These are phyloP conservation scores for Neoboletus magnificus DNA, from an alignment of 768 basidiomycete species.

Conservation along the genomic window DNA sequence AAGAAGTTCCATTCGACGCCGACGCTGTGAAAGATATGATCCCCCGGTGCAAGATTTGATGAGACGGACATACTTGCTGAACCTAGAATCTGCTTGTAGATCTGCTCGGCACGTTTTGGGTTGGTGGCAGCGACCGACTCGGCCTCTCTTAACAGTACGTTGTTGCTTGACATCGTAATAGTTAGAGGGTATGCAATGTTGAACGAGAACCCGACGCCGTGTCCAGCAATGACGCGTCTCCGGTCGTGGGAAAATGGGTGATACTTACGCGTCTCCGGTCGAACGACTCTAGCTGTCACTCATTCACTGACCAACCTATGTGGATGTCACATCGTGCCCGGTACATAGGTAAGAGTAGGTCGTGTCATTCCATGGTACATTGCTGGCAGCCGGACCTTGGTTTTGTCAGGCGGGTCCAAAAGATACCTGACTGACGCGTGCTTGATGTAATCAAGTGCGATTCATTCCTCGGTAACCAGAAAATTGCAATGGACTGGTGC, in stretches of 20 bases:
- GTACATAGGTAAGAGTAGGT: no score
- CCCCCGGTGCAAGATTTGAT: background rate
- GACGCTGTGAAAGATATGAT: slow-evolving; percentile 20
- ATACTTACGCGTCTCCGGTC: no score
- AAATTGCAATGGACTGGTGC: no score
- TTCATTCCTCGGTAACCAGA: no score
- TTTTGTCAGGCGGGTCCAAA: no score
- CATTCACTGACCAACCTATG: no score
- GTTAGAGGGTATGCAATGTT: background rate
- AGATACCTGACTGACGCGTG: no score
- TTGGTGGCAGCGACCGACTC: slow-evolving; percentile 42
- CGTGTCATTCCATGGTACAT: no score
- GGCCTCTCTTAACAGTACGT: slow-evolving; percentile 44
- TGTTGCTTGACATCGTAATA: slow-evolving; percentile 24
- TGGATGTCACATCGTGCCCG: no score
- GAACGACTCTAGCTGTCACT: no score
- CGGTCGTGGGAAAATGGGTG: slow-evolving; percentile 19
- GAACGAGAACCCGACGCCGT: background rate
- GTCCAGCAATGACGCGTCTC: slow-evolving; percentile 24
- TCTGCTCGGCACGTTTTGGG: slow-evolving; percentile 60
- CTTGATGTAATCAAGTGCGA: no score
- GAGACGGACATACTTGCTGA: slow-evolving; percentile 31
- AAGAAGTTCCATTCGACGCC: slow-evolving; percentile 32
- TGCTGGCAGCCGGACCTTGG: no score
- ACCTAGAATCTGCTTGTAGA: slow-evolving; percentile 70